Evolutionary conservation across 768 basidiomycete species (phyloP).

Genomic region (Tephrocybe sp.): DNA sequence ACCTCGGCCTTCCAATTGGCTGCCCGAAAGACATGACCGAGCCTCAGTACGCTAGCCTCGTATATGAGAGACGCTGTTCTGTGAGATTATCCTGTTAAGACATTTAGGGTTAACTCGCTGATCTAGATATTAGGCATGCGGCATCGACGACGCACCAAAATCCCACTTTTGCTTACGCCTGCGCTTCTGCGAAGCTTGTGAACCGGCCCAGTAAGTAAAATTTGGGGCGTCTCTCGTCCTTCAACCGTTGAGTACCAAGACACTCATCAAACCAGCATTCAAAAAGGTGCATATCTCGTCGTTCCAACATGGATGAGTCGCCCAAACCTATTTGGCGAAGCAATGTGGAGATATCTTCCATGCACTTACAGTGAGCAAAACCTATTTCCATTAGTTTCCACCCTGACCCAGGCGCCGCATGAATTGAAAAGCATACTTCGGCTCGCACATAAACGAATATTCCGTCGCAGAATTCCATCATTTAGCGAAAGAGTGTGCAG

Average conservation of each 20-base stretch:
- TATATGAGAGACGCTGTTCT: not conserved
- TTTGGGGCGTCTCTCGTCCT: no score
- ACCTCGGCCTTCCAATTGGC: not conserved
- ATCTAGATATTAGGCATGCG: not conserved
- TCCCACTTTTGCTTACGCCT: not conserved
- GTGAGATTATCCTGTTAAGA: not conserved
- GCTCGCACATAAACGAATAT: not conserved
- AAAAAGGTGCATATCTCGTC: not conserved
- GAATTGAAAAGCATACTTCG: not conserved
- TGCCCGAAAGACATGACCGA: not conserved
- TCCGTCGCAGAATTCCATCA: not conserved
- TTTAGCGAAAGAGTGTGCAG: not conserved
- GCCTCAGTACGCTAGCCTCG: not conserved
- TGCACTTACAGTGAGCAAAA: not conserved
- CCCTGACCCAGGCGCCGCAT: no score
- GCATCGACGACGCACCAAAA: not conserved
- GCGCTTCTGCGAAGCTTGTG: not conserved
- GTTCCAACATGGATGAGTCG: not conserved
- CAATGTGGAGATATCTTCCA: not conserved
- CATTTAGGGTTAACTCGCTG: not conserved
- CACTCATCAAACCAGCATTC: not conserved
- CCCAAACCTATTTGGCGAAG: not conserved
- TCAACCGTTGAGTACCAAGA: no score
- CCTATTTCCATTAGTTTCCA: no score
- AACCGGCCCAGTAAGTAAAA: not conserved